phyloP scores from a whole-genome alignment of 2,329 filamentous ascomycete genomes.

The Botrytis galanthina region DNA sequence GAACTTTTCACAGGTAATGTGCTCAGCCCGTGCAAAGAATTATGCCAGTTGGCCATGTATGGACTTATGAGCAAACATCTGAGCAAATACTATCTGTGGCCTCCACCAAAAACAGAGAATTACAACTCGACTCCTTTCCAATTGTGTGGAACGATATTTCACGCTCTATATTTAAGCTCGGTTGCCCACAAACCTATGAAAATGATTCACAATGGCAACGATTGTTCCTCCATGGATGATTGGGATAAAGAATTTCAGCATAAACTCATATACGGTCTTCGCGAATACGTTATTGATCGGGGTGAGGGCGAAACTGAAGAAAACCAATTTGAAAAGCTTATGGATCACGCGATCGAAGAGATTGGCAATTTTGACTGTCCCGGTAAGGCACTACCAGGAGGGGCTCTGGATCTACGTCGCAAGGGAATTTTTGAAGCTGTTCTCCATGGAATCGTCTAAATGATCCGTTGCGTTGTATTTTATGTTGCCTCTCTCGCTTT shows the following conservation, averaged over 20 bases:
- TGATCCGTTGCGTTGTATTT: neutral
- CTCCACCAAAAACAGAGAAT: neutral
- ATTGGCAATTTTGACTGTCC: neutral
- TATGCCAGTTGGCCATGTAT: neutral
- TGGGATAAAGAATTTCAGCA: fast-evolving
- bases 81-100: neutral
- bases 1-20: neutral
- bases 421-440: too few species aligned
- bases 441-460: fast-evolving
- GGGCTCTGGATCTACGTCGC: too few species aligned
- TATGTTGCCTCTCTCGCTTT: neutral
- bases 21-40: neutral
- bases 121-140: neutral
- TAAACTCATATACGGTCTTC: fast-evolving
- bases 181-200: neutral
- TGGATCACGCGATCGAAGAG: neutral
- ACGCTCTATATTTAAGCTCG: fast-evolving
- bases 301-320: too few species aligned
- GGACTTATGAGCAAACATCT: neutral
- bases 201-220: neutral
- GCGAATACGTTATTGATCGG: fast-evolving
- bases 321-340: neutral
- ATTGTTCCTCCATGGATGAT: neutral
- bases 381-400: too few species aligned
- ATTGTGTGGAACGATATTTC: neutral